Base-by-base conservation (phyloP, 31 red algal species). In the Porphyra umbilicalis region DNA sequence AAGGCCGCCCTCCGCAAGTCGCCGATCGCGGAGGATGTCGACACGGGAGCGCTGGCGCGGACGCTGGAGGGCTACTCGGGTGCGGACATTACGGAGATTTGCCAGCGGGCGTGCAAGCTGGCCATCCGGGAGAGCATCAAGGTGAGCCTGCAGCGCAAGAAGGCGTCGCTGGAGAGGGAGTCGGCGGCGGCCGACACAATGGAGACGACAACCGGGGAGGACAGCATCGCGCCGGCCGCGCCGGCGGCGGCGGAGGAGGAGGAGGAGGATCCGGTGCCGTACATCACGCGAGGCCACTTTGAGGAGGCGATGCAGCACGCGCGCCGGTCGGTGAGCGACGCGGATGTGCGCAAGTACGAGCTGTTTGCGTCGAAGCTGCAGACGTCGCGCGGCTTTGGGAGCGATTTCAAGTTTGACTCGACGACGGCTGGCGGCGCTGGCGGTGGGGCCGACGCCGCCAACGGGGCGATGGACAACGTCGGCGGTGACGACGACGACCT, bases 41-140 rank as follows among this genome's bases (percentile, higher is more conserved):
- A 92, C 35, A 77, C 95, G 38, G 87, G 84, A 10, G 94, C 89
- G 37, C 81, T 99, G 32, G 98, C 98, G 3, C 93, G 89, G 42
- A 94, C 92, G 20, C 78, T 92, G 29, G 92, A 97, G 57, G 98
- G 98, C 36, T 99, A 91, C 85, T 99, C 98, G 68, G 98, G 98
- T 84, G 98, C 98, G n/a, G 98, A 99, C 80, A 92, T 99, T 46
- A 99, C 98, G 11, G 98, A 99, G 75, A 99, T 99, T 82, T 99
- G 98, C 84, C 98, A 99, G 76, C 87, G 98, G 13, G 98, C 98
- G 29, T 94, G 92, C 83, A 99, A 99, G 82, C 88, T 97, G 82
- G 98, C 94, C 36, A 99, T 99, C 80, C 94, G 98, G 67, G 98
- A 99, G 85, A 86, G 87, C 10, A 99, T 99, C 81, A 82, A 81